These are phyloP conservation scores for Boechera divaricarpa DNA, from an alignment of 345 rosid genomes.

Conservation along the genomic window DNA sequence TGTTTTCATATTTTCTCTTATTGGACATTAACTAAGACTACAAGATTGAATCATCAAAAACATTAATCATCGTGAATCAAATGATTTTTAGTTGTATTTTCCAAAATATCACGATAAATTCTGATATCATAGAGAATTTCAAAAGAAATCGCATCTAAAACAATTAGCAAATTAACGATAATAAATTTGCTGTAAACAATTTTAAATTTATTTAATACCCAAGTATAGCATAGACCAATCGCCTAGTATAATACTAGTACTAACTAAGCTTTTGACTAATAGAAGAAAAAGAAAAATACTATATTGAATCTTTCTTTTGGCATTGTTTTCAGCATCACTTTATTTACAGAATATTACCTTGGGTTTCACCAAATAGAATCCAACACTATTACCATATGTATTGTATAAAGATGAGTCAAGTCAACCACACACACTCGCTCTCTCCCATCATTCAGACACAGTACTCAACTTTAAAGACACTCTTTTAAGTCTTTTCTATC, in stretches of 20 bases:
- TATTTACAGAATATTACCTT: constrained; percentile 32
- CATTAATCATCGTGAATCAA: neutral
- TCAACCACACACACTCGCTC: constrained; percentile 17
- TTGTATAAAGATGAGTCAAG: constrained; percentile 40
- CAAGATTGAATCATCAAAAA: neutral
- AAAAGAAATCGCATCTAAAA: neutral
- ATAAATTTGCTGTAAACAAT: neutral
- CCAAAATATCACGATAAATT: neutral
- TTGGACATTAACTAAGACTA: neutral
- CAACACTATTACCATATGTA: constrained; percentile 33
- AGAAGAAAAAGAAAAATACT: neutral
- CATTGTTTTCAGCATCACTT: constrained; percentile 28
- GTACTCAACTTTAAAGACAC: constrained; percentile 43
- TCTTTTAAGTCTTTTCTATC: constrained; percentile 35
- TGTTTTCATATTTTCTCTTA: neutral
- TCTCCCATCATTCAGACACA: constrained; percentile 31
- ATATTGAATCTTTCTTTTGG: constrained; percentile 22
- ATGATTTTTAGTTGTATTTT: neutral
- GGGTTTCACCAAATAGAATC: constrained; percentile 45
- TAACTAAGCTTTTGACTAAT: neutral
- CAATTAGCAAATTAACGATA: neutral
- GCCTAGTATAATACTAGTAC: neutral
- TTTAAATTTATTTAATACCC: neutral
- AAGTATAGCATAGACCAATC: neutral
- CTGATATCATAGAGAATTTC: neutral